Evolutionary conservation across 2,329 filamentous ascomycete species (phyloP).

Genomic region (Fusarium sambucinum): DNA sequence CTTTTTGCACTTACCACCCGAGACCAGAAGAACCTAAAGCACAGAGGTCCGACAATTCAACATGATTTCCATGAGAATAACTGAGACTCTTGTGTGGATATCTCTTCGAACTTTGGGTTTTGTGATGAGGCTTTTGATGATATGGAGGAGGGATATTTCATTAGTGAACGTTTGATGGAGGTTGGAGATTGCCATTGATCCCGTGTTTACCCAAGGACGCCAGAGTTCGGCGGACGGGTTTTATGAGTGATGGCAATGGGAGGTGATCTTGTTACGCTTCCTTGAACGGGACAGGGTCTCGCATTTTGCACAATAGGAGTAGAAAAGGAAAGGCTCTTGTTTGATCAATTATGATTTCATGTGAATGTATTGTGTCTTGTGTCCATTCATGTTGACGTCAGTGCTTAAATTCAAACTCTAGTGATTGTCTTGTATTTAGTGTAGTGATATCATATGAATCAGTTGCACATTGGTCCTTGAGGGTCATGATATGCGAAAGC

Average conservation of each 20-base stretch:
- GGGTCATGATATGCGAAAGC: background rate
- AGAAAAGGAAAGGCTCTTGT: slow-evolving; percentile 54
- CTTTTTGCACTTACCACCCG: slow-evolving; percentile 39
- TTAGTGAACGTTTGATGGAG: slow-evolving; percentile 22
- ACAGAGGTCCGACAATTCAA: slow-evolving; percentile 49
- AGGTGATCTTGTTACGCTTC: slow-evolving; percentile 50
- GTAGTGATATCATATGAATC: background rate
- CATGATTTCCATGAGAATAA: slow-evolving; percentile 47
- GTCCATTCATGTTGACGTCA: slow-evolving; percentile 8
- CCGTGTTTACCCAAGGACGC: slow-evolving; percentile 43
- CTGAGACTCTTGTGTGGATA: slow-evolving; percentile 39
- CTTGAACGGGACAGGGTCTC: slow-evolving; percentile 50
- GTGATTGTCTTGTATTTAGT: background rate
- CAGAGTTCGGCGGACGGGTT: slow-evolving; percentile 43
- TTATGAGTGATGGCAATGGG: slow-evolving; percentile 46
- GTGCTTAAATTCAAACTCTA: background rate
- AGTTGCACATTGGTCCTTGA: background rate
- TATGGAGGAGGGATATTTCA: slow-evolving; percentile 14
- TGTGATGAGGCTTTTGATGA: slow-evolving; percentile 19
- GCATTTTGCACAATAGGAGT: slow-evolving; percentile 55
- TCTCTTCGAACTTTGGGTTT: slow-evolving; percentile 17
- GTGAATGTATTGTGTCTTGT: slow-evolving; percentile 9
- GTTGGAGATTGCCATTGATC: slow-evolving; percentile 17
- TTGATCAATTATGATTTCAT: slow-evolving; percentile 43
- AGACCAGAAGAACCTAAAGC: slow-evolving; percentile 51